Evolutionary conservation across 768 basidiomycete species (phyloP).

Genomic region (Multifurca ochricompacta): DNA sequence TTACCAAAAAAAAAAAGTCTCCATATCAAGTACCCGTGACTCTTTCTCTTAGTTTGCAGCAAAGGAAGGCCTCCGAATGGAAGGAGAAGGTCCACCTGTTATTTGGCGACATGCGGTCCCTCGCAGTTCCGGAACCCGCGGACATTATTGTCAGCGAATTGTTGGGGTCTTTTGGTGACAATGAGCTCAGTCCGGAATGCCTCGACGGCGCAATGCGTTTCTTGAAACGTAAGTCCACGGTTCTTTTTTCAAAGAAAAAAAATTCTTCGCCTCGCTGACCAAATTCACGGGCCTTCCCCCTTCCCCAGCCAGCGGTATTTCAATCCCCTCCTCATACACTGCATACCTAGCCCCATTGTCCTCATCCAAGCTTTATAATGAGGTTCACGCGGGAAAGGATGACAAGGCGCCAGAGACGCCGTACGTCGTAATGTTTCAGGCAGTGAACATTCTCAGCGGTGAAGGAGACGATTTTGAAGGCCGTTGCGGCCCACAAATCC

Average conservation of each 20-base stretch:
- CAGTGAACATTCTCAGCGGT: conserved; percentile 82
- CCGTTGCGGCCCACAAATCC: conserved; percentile 73
- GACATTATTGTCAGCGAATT: conserved; percentile 96
- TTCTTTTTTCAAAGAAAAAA: no score
- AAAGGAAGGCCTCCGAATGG: conserved; percentile 79
- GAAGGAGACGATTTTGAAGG: conserved; percentile 53
- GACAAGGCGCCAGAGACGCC: conserved; percentile 83
- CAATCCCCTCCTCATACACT: conserved; percentile 93
- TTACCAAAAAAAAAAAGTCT: conserved; percentile 6
- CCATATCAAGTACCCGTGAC: conserved; percentile 14
- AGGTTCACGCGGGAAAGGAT: conserved; percentile 60
- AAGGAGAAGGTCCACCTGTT: conserved; percentile 66
- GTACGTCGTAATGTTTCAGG: conserved; percentile 98
- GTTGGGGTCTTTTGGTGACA: conserved; percentile 95
- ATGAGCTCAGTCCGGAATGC: conserved; percentile 97
- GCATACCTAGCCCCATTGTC: conserved; percentile 92
- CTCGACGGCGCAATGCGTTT: conserved; percentile 92
- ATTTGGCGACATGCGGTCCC: conserved; percentile 90
- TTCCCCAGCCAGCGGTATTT: conserved; percentile 75
- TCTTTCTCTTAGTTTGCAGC: conserved; percentile 58
- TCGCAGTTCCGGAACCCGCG: conserved; percentile 76
- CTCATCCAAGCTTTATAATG: conserved; percentile 85
- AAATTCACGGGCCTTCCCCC: conserved; percentile 11
- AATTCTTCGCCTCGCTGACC: background rate
- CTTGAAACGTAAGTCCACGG: conserved; percentile 52